These are phyloP conservation scores for Brasenia schreberi DNA, from an alignment of 164 flowering plant species.

Conservation along the genomic window DNA sequence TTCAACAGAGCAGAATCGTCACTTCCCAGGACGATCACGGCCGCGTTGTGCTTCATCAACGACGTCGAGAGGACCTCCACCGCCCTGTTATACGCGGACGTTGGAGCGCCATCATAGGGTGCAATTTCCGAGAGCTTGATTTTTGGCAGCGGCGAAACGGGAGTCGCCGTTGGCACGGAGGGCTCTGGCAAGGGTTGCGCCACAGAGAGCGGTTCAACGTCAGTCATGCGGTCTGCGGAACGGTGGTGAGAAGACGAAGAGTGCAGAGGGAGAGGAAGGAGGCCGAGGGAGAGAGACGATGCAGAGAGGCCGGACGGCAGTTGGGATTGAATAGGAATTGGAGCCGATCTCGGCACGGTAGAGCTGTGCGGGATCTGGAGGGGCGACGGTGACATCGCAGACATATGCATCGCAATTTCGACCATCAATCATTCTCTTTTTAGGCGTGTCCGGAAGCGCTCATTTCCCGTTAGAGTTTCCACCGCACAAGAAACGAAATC, in stretches of 20 bases:
- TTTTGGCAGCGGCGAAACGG: constrained; percentile 20
- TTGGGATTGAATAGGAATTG: constrained; percentile 8
- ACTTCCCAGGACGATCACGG: constrained; percentile 54
- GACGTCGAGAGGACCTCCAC: constrained; percentile 74
- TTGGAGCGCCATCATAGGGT: constrained; percentile 73
- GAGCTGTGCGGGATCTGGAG: constrained; percentile 1
- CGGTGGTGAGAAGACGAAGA: constrained; percentile 10
- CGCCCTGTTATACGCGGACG: constrained; percentile 35
- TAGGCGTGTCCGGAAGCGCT: background rate
- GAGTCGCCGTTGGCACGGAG: background rate
- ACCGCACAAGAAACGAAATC: background rate
- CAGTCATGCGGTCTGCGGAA: constrained; percentile 6
- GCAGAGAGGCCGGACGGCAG: constrained; percentile 1
- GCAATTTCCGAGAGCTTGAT: constrained; percentile 55
- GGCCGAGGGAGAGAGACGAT: constrained; percentile 17
- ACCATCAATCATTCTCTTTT: constrained; percentile 6
- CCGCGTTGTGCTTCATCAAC: constrained; percentile 68
- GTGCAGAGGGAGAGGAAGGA: constrained; percentile 13
- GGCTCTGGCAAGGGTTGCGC: constrained; percentile 18
- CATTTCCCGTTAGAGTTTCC: background rate
- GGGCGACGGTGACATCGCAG: constrained; percentile 15
- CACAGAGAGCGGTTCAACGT: constrained; percentile 22
- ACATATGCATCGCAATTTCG: constrained; percentile 15
- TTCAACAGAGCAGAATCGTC: constrained; percentile 62
- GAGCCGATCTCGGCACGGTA: constrained; percentile 7